These are phyloP conservation scores for Moesziomyces globuligerus DNA, from an alignment of 1,284 basidiomycete genomes.

Conservation along the genomic window DNA sequence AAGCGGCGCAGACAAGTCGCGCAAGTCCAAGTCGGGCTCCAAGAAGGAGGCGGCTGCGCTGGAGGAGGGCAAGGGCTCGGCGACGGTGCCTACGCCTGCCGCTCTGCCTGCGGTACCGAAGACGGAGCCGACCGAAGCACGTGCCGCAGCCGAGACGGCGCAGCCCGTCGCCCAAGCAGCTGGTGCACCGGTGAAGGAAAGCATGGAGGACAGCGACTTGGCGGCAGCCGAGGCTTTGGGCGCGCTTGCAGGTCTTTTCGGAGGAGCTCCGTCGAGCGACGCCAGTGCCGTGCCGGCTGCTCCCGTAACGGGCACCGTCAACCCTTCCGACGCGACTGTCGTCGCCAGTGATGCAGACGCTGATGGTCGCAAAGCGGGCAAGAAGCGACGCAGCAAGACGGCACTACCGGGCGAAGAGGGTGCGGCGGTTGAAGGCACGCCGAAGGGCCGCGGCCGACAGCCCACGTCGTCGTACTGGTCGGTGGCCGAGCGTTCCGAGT, in stretches of 20 bases:
- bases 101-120: slow-evolving; percentile 1
- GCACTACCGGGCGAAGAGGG: slow-evolving; percentile 27
- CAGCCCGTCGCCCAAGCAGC: background rate
- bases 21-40: slow-evolving; percentile 16
- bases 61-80: slow-evolving; percentile 12
- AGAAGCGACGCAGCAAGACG: slow-evolving; percentile 42
- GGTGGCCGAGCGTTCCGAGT: slow-evolving; percentile 71
- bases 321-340: background rate
- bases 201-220: slow-evolving; percentile 63
- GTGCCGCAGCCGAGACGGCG: background rate
- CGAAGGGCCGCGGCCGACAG: slow-evolving; percentile 47
- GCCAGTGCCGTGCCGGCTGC: background rate
- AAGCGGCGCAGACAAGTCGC: slow-evolving; percentile 25
- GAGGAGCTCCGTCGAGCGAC: slow-evolving; percentile 14
- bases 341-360: slow-evolving; percentile 2
- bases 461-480: slow-evolving; percentile 71
- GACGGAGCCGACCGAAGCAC: slow-evolving; percentile 3
- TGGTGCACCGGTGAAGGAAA: slow-evolving; percentile 12
- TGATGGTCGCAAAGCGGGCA: slow-evolving; percentile 28
- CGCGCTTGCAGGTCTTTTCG: slow-evolving; percentile 60
- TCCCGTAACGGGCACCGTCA: too few species aligned
- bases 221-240: slow-evolving; percentile 68
- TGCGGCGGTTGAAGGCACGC: slow-evolving; percentile 8
- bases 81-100: slow-evolving; percentile 1
- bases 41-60: slow-evolving; percentile 20